Evolutionary conservation across 257 asterid genomes (phyloP), one percentile per base, ranked within the genome.

Genomic region (Salvia miltiorrhiza): DNA sequence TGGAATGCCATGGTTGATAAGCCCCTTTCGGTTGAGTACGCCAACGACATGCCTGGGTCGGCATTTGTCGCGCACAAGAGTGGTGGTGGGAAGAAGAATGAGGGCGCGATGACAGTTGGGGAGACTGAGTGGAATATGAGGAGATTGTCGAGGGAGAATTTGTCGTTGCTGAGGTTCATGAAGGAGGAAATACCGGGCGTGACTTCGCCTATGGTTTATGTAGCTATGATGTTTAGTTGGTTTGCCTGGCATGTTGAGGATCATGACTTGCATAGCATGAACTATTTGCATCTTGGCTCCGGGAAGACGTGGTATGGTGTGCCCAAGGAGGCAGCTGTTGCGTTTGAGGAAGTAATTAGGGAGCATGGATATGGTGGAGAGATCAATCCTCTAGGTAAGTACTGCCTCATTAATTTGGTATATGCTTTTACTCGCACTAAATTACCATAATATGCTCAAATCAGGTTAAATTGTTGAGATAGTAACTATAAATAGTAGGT

Each of bases 241-340:
- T 94, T 94, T 80, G 99, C 99, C 75, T 94, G 99, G 99, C 99
- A 94, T 69, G 99, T 91, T 39, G 99, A 94, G 82, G 99, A 94
- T 86, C 99, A 94, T 80, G 99, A 94, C 75, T 84, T 94, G 84
- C 99, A 94, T 76, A 94, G 99, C 84, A 84, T 94, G 93, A 94
- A 94, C 83, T 94, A 89, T 83, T 57, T 89, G 66, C 99, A 94
- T 44, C 77, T 77, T 77, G 99, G 99, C 56, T 86, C 98, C 0
- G 91, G 93, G 44, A 94, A 94, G 81, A 94, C 99, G 0, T 94
- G 99, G 99, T 94, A 94, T 55, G 99, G 99, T 39, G 99, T 94
- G 67, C 99, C 99, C 0, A 77, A 83, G 54, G 99, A 85, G 76
- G 97, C 99, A 0, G 96, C 99, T 37, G 86, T 88, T 16, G 99